These are phyloP conservation scores for Geotrichum candidum DNA, from an alignment of 1,139 yeast species.

Conservation along the genomic window DNA sequence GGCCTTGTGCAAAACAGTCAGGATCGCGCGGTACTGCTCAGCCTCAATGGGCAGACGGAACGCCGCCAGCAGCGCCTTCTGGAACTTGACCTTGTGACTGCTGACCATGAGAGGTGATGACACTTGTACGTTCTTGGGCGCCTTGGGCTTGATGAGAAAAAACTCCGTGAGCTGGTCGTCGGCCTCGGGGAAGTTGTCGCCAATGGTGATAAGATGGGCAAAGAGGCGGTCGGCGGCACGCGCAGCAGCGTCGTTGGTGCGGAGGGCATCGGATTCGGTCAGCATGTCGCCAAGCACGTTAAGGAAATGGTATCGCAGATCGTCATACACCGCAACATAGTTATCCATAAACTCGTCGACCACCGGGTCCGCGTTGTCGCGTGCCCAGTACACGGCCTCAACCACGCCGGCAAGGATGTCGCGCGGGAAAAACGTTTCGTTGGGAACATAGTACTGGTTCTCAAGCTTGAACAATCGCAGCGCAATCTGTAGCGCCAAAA, in stretches of 20 bases:
- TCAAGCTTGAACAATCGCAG: conserved; percentile 62
- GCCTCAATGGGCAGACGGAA: conserved; percentile 45
- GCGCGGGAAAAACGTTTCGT: conserved; percentile 59
- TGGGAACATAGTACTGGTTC: conserved; percentile 46
- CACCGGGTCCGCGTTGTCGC: conserved; percentile 38
- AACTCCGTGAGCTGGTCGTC: conserved; percentile 30
- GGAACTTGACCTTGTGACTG: conserved; percentile 60
- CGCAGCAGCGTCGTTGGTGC: conserved; percentile 11
- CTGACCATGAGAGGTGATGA: conserved; percentile 42
- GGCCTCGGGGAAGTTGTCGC: conserved; percentile 25
- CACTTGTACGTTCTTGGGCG: conserved; percentile 49
- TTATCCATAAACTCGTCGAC: conserved; percentile 55
- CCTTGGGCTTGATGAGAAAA: conserved; percentile 37
- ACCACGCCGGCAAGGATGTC: conserved; percentile 48
- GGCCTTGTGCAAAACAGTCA: conserved; percentile 72
- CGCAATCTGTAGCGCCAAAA: conserved; percentile 58
- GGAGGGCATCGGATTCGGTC: conserved; percentile 11
- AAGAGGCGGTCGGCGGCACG: conserved; percentile 16
- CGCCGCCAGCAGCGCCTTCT: conserved; percentile 57
- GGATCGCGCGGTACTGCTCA: conserved; percentile 61
- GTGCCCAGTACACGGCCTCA: conserved; percentile 47
- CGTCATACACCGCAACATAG: conserved; percentile 44
- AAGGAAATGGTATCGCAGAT: conserved; percentile 29
- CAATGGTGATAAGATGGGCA: conserved; percentile 16
- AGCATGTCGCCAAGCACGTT: conserved; percentile 17